A percentile compares a stretch with the other conserved stretches of the same genome.
These are phyloP conservation scores for Colletotrichum limetticola DNA, from an alignment of 2,329 filamentous ascomycete genomes.

Conservation along the genomic window DNA sequence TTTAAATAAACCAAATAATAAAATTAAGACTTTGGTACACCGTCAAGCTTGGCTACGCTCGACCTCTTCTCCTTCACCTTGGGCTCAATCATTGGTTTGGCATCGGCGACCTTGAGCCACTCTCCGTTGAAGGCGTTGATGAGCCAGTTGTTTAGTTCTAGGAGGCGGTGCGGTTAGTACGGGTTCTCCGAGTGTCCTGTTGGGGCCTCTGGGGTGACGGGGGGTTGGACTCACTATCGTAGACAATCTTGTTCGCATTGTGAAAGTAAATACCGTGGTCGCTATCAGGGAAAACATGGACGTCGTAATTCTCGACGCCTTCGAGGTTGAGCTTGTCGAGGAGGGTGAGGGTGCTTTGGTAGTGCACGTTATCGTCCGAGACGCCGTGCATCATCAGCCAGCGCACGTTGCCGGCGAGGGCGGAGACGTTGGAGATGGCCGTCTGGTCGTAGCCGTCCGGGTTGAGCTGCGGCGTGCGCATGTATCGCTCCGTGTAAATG, in stretches of 20 bases:
- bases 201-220: too few species aligned
- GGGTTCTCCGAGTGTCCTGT: too few species aligned
- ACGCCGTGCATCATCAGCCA: constrained; percentile 97
- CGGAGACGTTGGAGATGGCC: constrained; percentile 78
- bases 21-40: background rate
- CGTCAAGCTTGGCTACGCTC: background rate
- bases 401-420: constrained; percentile 80
- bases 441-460: constrained; percentile 78
- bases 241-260: constrained; percentile 90
- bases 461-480: constrained; percentile 93
- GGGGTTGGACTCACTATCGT: constrained; percentile 76
- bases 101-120: constrained; percentile 74
- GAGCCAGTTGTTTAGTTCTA: constrained; percentile 88
- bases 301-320: constrained; percentile 91
- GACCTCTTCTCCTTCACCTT: constrained; percentile 31
- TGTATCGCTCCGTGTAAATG: constrained; percentile 96
- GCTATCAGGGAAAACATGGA: constrained; percentile 96
- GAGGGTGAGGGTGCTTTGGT: constrained; percentile 91
- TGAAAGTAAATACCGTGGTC: constrained; percentile 97
- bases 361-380: constrained; percentile 97
- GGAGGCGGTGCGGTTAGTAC: background rate
- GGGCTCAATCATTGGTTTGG: constrained; percentile 55
- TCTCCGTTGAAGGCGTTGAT: constrained; percentile 98
- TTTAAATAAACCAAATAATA: background rate
- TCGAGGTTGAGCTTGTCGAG: constrained; percentile 87